Base-by-base conservation (phyloP, 179 eudicot species). In the Beta lomatogona region DNA sequence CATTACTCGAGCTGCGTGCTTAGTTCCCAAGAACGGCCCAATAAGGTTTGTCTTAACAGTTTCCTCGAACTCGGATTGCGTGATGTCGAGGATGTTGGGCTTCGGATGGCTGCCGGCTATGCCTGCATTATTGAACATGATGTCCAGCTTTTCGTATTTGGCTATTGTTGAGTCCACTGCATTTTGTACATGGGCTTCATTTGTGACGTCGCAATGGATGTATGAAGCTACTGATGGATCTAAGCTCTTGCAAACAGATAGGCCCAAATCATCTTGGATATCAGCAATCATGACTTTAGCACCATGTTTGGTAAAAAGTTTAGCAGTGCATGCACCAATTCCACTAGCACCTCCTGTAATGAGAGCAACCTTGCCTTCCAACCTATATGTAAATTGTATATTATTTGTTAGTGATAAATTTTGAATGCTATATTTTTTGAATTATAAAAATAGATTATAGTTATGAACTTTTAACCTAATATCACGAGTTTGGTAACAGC, bases 1-100 rank as follows among this genome's bases (percentile, higher is more conserved):
- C 87, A 87, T 87, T 3, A 83, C 86, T 41, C 79, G 31, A 5
- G 89, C 84, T 1, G 84, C 89, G 14, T 85, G 80, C 59, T 83
- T 85, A 1, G 80, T 83, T 2, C 88, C 82, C 3, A 78, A 41
- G 25, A 82, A 77, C 0, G 75, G 68, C 1, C 86, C 88, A 9
- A 45, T 22, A 36, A 87, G 77, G 46, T 87, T 85, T 0, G 83
- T 81, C 41, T 73, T 82, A 16, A 87, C 10, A 0, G 81, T 76
- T 36, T 64, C 46, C 70, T 73, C 77, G 75, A 82, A 22, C 15
- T 21, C 55, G 54, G 77, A 22, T 41, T 50, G 50, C 22, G 22
- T 22, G 79, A 25, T 14, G 50, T 68, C 45, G 66, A 54, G 15
- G 68, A 80, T 21, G 46, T 16, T 36, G 61, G 77, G 18, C 65